These are phyloP conservation scores for Fusarium miscanthi DNA, from an alignment of 2,329 filamentous ascomycete species.

Conservation along the genomic window DNA sequence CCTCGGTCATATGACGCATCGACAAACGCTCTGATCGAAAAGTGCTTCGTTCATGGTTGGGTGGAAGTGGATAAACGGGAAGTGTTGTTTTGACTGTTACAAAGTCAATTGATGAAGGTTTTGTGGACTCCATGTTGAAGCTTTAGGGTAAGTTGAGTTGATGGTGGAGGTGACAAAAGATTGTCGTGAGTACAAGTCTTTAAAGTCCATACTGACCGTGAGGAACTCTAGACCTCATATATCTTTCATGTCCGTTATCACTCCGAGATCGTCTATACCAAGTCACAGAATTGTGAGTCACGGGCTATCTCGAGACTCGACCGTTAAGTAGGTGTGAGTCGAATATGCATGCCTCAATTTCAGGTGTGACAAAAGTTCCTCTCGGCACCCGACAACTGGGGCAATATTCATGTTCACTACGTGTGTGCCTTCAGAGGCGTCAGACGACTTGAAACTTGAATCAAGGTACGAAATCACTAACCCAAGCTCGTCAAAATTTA, in stretches of 20 bases:
- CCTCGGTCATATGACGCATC: slow-evolving; percentile 60
- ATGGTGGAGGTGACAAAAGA: not conserved
- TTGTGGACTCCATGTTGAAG: slow-evolving; percentile 31
- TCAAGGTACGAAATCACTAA: not conserved
- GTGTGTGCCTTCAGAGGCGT: not conserved
- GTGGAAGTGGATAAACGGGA: slow-evolving; percentile 56
- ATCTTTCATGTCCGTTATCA: not conserved
- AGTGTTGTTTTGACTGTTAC: slow-evolving; percentile 61
- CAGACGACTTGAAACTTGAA: not conserved
- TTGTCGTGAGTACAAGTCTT: not conserved
- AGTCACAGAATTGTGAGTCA: slow-evolving; percentile 7
- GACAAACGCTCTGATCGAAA: slow-evolving; percentile 65
- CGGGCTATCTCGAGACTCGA: not conserved
- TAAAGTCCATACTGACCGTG: not conserved
- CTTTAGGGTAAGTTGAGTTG: slow-evolving; percentile 7
- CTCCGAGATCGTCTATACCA: slow-evolving; percentile 1
- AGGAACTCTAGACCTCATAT: not conserved
- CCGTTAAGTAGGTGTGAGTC: not conserved
- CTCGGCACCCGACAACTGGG: not conserved
- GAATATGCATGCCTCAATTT: not conserved
- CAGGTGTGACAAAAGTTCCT: slow-evolving; percentile 17
- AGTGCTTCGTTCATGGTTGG: slow-evolving; percentile 51
- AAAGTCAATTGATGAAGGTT: slow-evolving; percentile 41
- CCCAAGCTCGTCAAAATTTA: too few relatives aligned
- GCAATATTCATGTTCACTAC: not conserved